These are phyloP conservation scores for Phlebopus sp. DNA, from an alignment of 1,284 basidiomycete species.

Conservation along the genomic window DNA sequence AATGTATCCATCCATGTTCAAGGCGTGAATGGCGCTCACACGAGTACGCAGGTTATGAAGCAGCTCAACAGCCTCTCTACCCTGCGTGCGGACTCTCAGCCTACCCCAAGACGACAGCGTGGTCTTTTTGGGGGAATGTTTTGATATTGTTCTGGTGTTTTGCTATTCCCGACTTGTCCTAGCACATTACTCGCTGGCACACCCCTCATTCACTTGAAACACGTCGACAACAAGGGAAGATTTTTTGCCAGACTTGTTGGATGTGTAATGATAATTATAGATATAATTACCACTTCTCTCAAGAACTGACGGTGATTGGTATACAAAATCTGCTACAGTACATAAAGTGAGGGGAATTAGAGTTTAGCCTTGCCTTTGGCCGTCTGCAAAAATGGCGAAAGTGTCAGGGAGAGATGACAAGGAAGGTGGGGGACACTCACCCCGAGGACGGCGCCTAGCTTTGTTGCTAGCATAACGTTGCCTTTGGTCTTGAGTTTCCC, in stretches of 20 bases:
- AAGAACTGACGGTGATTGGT: neutral
- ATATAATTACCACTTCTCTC: constrained; percentile 17
- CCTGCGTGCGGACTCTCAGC: constrained; percentile 73
- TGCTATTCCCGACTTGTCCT: neutral
- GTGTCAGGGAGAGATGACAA: neutral
- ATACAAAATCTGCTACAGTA: neutral
- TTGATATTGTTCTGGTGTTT: constrained; percentile 16
- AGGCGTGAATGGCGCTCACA: constrained; percentile 2
- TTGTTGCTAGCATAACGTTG: constrained; percentile 88
- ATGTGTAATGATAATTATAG: constrained; percentile 15
- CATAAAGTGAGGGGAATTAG: constrained; percentile 12
- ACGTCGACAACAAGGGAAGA: neutral
- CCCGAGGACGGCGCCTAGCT: constrained; percentile 81
- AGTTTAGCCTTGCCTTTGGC: constrained; percentile 39
- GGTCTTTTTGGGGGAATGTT: constrained; percentile 76
- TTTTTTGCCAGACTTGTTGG: constrained; percentile 3
- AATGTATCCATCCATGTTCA: constrained; percentile 13
- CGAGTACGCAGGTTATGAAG: constrained; percentile 73
- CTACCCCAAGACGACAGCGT: constrained; percentile 62
- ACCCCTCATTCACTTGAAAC: neutral
- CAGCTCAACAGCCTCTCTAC: constrained; percentile 84
- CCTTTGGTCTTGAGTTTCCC: constrained; percentile 85
- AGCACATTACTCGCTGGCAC: neutral
- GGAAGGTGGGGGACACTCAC: constrained; percentile 37
- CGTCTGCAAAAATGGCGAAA: constrained; percentile 20